These are phyloP conservation scores for Pyricularia grisea DNA, from an alignment of 2,329 filamentous ascomycete genomes.

Conservation along the genomic window DNA sequence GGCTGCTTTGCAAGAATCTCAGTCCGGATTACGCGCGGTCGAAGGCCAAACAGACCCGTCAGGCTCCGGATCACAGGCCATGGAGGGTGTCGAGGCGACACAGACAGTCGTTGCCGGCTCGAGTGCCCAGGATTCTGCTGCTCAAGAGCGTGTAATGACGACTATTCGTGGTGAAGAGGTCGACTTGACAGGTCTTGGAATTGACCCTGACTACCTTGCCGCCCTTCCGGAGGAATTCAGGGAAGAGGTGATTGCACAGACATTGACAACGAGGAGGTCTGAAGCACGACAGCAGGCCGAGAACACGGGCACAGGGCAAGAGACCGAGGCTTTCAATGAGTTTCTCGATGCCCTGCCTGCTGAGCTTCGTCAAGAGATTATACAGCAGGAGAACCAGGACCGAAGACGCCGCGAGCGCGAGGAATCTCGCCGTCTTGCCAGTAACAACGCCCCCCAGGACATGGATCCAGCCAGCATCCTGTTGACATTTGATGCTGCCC, in stretches of 20 bases:
- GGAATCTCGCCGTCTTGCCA: constrained; percentile 52
- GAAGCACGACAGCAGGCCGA: constrained; percentile 61
- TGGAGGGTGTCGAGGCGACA: constrained; percentile 57
- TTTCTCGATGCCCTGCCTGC: constrained; percentile 89
- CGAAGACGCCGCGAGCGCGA: constrained; percentile 80
- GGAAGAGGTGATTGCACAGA: constrained; percentile 90
- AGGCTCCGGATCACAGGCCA: constrained; percentile 28
- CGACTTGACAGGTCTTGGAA: constrained; percentile 89
- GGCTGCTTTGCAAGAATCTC: constrained; percentile 35
- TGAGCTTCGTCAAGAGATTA: constrained; percentile 81
- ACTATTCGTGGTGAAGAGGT: constrained; percentile 79
- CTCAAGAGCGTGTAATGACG: constrained; percentile 58
- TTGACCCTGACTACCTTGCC: constrained; percentile 88
- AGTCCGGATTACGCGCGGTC: constrained; percentile 18
- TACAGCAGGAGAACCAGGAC: constrained; percentile 83
- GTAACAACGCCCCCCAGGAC: constrained; percentile 38
- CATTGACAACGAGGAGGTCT: constrained; percentile 73
- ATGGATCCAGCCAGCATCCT: constrained; percentile 93
- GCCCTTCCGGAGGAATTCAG: constrained; percentile 96
- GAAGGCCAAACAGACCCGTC: constrained; percentile 18
- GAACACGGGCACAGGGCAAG: constrained; percentile 54
- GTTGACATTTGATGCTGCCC: constrained; percentile 73
- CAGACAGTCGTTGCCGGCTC: constrained; percentile 20
- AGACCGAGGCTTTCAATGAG: constrained; percentile 80
- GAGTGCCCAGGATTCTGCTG: constrained; percentile 5